Conservation (phyloP, 202 grass and related monocot genomes). For the Thinopyrum obtusiflorum region DNA sequence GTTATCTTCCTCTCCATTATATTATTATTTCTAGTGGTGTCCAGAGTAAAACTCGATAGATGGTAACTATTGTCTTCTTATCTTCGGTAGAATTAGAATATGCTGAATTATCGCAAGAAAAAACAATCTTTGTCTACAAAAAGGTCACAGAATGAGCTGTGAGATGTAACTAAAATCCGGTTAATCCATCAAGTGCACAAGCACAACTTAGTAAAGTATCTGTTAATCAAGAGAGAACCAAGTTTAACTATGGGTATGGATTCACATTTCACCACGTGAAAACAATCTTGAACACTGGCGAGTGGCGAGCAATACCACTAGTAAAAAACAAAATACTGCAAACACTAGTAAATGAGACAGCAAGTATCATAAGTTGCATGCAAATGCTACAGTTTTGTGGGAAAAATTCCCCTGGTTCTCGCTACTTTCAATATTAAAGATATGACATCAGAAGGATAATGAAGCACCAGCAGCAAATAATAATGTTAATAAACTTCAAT, state of each 20-base stretch:
- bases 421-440: not conserved
- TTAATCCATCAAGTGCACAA: not conserved
- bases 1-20: not conserved
- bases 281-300: slow-evolving; percentile 1
- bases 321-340: not conserved
- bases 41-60: slow-evolving; percentile 10
- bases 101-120: not conserved
- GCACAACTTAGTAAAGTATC: not conserved
- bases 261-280: not conserved
- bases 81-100: not conserved
- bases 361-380: not conserved
- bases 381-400: not conserved
- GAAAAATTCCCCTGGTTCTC: not conserved
- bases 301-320: not conserved
- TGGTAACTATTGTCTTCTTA: not conserved
- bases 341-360: slow-evolving; percentile 19
- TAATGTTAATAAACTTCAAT: slow-evolving; percentile 15
- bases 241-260: not conserved
- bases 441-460: not conserved
- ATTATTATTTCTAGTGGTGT: not conserved
- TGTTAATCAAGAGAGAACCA: not conserved
- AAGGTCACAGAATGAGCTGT: not conserved
- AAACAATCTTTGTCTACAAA: not conserved
- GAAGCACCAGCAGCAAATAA: slow-evolving; percentile 3
- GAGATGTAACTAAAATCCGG: not conserved